These are phyloP conservation scores for Hyparrhenia diplandra DNA, from an alignment of 176 grass and related monocot species.

Conservation along the genomic window DNA sequence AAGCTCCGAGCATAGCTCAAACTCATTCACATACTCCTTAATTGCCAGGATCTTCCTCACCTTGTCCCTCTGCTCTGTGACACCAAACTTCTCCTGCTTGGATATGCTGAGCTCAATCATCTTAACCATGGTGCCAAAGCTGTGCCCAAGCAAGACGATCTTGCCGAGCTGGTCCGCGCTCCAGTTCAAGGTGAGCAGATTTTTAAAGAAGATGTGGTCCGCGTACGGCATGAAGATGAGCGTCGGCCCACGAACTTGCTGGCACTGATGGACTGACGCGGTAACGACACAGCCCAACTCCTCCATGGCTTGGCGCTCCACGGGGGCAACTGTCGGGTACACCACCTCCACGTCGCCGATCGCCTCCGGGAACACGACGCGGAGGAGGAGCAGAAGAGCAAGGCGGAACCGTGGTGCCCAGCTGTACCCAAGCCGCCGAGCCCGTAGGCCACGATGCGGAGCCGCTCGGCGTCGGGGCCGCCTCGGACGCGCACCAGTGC, in stretches of 20 bases:
- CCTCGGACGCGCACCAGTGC: too few relatives aligned
- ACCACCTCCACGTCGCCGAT: too few relatives aligned
- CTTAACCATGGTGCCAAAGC: neutral
- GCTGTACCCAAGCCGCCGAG: too few relatives aligned
- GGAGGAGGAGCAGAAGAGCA: too few relatives aligned
- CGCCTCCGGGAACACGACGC: too few relatives aligned
- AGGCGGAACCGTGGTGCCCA: too few relatives aligned
- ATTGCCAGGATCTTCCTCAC: neutral
- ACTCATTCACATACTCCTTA: neutral
- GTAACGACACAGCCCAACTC: neutral
- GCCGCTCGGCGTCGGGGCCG: too few relatives aligned
- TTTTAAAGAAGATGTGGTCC: neutral
- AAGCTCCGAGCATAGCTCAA: too few relatives aligned
- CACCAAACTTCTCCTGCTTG: constrained; percentile 18
- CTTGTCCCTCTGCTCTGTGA: constrained; percentile 12
- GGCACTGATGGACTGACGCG: neutral
- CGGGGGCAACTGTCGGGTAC: too few relatives aligned
- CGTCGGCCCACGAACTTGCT: neutral
- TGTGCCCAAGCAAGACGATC: neutral
- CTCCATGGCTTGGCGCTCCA: neutral
- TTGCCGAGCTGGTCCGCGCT: neutral
- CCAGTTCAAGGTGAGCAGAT: neutral
- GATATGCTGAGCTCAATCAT: neutral
- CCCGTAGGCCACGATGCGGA: too few relatives aligned
- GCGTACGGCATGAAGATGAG: neutral